Base-by-base conservation (phyloP, 2,329 filamentous ascomycete genomes). In the Beauveria rudraprayagi region DNA sequence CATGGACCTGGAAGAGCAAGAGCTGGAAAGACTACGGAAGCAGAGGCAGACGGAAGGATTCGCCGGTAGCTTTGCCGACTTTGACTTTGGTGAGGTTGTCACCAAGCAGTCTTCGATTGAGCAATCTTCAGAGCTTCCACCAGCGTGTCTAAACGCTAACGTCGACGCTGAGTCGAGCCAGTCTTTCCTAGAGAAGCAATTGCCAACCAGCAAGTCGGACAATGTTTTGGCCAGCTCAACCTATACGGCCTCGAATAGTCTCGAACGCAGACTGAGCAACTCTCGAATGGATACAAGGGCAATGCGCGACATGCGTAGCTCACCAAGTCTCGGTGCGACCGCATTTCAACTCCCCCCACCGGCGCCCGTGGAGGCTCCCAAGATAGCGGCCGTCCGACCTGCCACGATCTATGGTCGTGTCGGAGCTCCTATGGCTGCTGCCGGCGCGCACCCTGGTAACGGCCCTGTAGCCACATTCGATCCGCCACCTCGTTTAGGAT, bases 1-100 rank as follows among this genome's bases (percentile, higher is more conserved):
- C 4, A 78, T 79, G 71, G 76, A 77, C 61, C 72, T 82, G 14
- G 77, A 81, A 40, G 71, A 73, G 11, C 50, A 63, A 6, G 58
- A 62, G 48, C 64, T 69, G n/a, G 67, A 70, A 11, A 63, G 64
- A 26, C 51, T 58, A n/a, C 63, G 65, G 11, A 60, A 62, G 28
- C 63, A 64, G 43, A 62, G 63, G 34, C 64, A 66, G 55, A 66
- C 63, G 47, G 73, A 75, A 43, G 73, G 73, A 5, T 69, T 76
- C 40, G 66, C 70, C 1, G 73, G 74, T 19, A 76, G 75, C 60
- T 75, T 76, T 65, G 60, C 71, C 0, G 73, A 67, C 0, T 76
- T 76, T 50, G 71, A 76, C 63, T 76, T 76, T 66, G 74, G 74
- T 16, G 71, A 71, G 3, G 65, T 53, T 26, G 68, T 72, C 10